Percentiles rank a stretch among this genome's conserved stretches.
phyloP scores from a whole-genome alignment of 2,329 filamentous ascomycete species.

The Chaetothyriales sp. region DNA sequence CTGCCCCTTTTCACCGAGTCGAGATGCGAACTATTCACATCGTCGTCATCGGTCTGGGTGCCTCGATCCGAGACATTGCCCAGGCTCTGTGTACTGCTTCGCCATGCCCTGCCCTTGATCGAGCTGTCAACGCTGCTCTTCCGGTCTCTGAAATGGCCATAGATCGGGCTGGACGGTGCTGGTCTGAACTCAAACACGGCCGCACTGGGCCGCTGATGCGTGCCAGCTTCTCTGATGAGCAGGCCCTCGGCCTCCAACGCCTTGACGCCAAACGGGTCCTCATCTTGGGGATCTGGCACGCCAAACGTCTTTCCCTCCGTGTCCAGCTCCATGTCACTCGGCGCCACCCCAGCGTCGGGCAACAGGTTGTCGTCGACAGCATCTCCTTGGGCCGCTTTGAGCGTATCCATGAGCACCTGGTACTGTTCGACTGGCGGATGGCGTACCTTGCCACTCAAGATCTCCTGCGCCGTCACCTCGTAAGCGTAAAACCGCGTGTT shows the following conservation, averaged over 20 bases:
- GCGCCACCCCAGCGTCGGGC: conserved; percentile 52
- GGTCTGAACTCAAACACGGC: conserved; percentile 75
- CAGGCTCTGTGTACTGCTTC: conserved; percentile 54
- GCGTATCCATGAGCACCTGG: conserved; percentile 58
- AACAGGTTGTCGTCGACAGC: conserved; percentile 59
- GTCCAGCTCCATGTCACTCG: conserved; percentile 55
- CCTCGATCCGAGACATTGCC: conserved; percentile 42
- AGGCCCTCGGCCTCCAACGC: conserved; percentile 83
- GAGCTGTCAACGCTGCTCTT: conserved; percentile 60
- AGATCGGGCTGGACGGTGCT: conserved; percentile 57
- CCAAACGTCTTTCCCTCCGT: conserved; percentile 49
- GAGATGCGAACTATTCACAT: conserved; percentile 42
- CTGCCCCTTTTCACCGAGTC: conserved; percentile 20
- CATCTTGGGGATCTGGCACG: conserved; percentile 64
- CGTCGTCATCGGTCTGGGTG: conserved; percentile 53
- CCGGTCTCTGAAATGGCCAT: conserved; percentile 40
- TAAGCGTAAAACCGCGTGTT: conserved; percentile 76
- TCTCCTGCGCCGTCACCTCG: conserved; percentile 47
- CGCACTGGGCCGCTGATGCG: conserved; percentile 56
- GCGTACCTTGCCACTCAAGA: conserved; percentile 47
- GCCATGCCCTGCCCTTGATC: conserved; percentile 53
- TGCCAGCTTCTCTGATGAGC: conserved; percentile 81
- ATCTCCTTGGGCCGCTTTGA: conserved; percentile 79
- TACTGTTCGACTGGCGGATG: conserved; percentile 41
- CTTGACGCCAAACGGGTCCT: conserved; percentile 81